Base-by-base conservation (phyloP, 2,329 filamentous ascomycete species). In the Penicillium sp. region DNA sequence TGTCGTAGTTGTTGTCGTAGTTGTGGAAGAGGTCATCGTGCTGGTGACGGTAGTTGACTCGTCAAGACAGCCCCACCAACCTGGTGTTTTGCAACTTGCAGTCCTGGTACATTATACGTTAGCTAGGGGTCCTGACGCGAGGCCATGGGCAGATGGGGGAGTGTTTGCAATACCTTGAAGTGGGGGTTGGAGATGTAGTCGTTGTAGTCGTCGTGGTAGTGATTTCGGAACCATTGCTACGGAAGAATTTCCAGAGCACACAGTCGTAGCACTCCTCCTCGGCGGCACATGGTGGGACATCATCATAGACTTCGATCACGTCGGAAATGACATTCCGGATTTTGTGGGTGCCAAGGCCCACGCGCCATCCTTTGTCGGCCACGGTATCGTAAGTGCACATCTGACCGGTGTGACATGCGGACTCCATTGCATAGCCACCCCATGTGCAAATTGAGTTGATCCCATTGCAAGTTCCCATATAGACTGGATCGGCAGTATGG, bases 311-410 rank as follows among this genome's bases (percentile, higher is more conserved):
- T 60, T 85, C 77, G 51, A 97, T 78, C 3, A 98, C 87, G 64
- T 95, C 87, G 47, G 83, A 80, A 61, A 98, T 96, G 37, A 96
- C 90, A 24, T 80, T 82, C 49, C 84, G 81, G 57, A 98, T 97
- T 65, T 87, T 88, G 72, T 98, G 93, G 3, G 89, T 95, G 26
- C 88, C 87, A 44, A 95, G 84, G 11, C 87, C 89, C 4, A 95
- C 87, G 27, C 93, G 82, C 87, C 93, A 97, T 8, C 89, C 89
- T 62, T 91, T 85, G 65, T 96, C 89, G 27, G 79, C 82, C 23
- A 97, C 91, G 0, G 93, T 93, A 60, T 98, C 91, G 64, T 95
- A 98, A 0, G 86, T 81, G 61, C 93, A 97, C 65, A 93, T 85
- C 43, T 80, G 79, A 6, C 93, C 93, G 0, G 88, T 86, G 60